Percentiles rank a stretch among this genome's conserved stretches.
phyloP scores from a whole-genome alignment of 768 basidiomycete genomes.

The Rhodocollybia butyracea region DNA sequence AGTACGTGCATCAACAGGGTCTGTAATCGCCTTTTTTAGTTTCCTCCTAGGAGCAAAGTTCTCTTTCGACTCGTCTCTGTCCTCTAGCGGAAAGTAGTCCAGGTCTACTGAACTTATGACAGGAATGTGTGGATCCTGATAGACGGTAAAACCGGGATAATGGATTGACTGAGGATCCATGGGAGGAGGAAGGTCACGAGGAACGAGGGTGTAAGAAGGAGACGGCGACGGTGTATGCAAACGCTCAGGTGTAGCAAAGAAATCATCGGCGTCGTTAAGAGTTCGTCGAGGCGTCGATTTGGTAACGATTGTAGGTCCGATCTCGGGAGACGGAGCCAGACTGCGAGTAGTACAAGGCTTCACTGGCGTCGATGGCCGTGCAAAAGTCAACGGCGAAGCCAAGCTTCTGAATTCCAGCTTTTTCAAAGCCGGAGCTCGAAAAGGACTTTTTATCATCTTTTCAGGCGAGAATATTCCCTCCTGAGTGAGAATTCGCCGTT shows the following conservation, averaged over 20 bases:
- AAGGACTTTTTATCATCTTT: constrained; percentile 34
- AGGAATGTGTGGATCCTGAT: constrained; percentile 42
- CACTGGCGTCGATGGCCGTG: constrained; percentile 11
- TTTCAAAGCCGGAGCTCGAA: constrained; percentile 37
- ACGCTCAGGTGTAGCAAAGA: constrained; percentile 18
- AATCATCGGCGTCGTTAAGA: constrained; percentile 14
- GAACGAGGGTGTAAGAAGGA: constrained; percentile 21
- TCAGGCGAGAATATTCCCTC: constrained; percentile 45
- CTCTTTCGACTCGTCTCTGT: constrained; percentile 48
- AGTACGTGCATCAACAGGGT: constrained; percentile 19
- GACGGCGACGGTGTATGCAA: constrained; percentile 11
- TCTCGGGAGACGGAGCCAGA: constrained; percentile 27
- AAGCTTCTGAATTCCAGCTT: constrained; percentile 47
- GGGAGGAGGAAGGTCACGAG: constrained; percentile 38
- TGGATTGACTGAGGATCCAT: constrained; percentile 55
- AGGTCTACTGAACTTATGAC: constrained; percentile 9
- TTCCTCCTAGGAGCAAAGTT: constrained; percentile 50
- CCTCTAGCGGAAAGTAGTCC: constrained; percentile 14
- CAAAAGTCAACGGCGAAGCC: background rate
- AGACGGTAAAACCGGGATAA: constrained; percentile 65
- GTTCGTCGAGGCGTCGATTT: background rate
- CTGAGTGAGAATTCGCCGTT: constrained; percentile 60
- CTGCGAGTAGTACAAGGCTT: constrained; percentile 11
- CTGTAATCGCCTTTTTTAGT: constrained; percentile 35
- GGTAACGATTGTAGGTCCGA: background rate